Conservation (phyloP, 257 asterid species). For the Marsdenia floribunda region DNA sequence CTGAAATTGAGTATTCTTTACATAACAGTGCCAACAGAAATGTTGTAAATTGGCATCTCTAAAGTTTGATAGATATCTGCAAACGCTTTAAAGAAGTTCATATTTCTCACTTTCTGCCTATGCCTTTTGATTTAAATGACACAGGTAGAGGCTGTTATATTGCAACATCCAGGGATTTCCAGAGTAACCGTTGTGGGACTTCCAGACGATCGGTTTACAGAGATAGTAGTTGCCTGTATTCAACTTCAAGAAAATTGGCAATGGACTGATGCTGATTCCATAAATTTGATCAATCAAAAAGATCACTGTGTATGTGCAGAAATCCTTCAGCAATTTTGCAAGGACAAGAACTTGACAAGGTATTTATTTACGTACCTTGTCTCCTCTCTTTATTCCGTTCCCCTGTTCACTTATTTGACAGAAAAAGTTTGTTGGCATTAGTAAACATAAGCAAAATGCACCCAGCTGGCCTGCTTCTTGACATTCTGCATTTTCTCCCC, state of each 20-base stretch:
- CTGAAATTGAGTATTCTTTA: not conserved
- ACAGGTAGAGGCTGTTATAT: slow-evolving; percentile 70
- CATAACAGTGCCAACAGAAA: not conserved
- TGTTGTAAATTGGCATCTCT: not conserved
- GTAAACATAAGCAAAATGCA: not conserved
- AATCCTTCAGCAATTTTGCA: slow-evolving; percentile 61
- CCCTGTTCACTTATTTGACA: not conserved
- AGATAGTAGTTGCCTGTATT: slow-evolving; percentile 69
- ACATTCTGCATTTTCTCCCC: not conserved
- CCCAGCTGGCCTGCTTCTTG: not conserved
- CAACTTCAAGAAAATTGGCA: slow-evolving; percentile 54
- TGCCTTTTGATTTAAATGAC: slow-evolving; percentile 12
- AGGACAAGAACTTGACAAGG: slow-evolving; percentile 57
- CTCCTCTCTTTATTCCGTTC: not conserved
- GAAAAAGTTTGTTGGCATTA: not conserved
- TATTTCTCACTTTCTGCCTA: not conserved
- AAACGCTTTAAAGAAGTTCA: not conserved
- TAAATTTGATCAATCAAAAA: slow-evolving; percentile 21
- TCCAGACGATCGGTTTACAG: slow-evolving; percentile 64
- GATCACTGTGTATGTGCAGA: slow-evolving; percentile 40
- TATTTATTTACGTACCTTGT: slow-evolving; percentile 18
- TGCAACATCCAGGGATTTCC: slow-evolving; percentile 69
- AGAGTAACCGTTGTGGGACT: slow-evolving; percentile 54
- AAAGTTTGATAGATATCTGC: not conserved
- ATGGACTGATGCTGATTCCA: slow-evolving; percentile 48